Evolutionary conservation across 2,329 filamentous ascomycete genomes (phyloP), one percentile per base, ranked within the genome.

Genomic region (Colletotrichum scovillei): DNA sequence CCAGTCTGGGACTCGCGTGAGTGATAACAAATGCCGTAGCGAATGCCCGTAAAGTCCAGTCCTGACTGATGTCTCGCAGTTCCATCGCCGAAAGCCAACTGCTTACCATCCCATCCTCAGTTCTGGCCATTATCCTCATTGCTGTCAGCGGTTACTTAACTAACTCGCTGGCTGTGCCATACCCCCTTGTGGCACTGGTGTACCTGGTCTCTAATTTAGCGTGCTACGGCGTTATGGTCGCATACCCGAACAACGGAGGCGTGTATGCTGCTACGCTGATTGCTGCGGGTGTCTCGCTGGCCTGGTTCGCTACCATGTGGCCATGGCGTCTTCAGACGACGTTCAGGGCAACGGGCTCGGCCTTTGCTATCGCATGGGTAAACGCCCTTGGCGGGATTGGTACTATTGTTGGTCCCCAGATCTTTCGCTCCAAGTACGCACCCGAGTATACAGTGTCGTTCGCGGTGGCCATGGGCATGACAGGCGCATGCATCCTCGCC

Each of bases 221-320:
- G 74, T 86, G 85, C 72, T 87, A 87, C 75, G 81, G 78, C 4
- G 85, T 87, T 0, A 77, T 88, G 19, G 81, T 84, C 8, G 84
- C 81, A 0, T 87, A 84, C 73, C 85, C 86, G 4, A 84, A 78
- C 75, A 84, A 80, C 46, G 86, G 84, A 6, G 85, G 79, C 1
- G 82, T 88, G 0, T 88, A 88, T 62, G 84, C 86, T 0, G 86
- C 84, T 1, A 87, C 85, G 0, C 72, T 87, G 28, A 83, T 88
- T 46, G 85, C 81, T 12, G 83, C 84, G 38, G 82, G 82, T 0
- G 79, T 86, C 19, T 81, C 84, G 1, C 78, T 80, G 4, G 81
- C 82, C 3, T 87, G 85, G 84, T 88, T 81, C 74, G 83, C 86
- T 0, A 81, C 86, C 75, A 88, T 88, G 86, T 86, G 86, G 86